phyloP scores from a whole-genome alignment of 108 stramenopile species.

The Stephanodiscus minutulus region DNA sequence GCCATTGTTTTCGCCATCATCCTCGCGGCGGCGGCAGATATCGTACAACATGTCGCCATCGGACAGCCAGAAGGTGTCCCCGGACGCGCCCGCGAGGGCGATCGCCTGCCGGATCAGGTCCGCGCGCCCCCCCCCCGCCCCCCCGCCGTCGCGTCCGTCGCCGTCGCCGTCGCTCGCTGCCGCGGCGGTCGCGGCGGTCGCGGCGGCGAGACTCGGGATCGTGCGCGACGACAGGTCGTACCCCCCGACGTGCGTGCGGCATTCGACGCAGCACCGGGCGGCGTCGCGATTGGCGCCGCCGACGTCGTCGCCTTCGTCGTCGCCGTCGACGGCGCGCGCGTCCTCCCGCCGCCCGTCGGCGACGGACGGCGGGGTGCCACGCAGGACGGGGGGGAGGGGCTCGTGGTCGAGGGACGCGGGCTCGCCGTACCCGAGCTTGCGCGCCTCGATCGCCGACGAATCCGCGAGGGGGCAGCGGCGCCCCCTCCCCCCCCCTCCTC shows the following conservation, averaged over 20 bases:
- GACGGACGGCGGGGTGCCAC: too few species aligned
- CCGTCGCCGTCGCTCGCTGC: conserved; percentile 1
- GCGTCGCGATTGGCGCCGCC: not conserved
- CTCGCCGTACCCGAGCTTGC: not conserved
- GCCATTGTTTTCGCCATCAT: not conserved
- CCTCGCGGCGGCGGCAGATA: not conserved
- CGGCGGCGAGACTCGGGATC: too few species aligned
- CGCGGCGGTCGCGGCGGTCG: too few species aligned
- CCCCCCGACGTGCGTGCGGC: not conserved
- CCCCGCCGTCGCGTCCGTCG: not conserved
- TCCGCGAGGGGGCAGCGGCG: conserved; percentile 33
- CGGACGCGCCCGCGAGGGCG: conserved; percentile 53
- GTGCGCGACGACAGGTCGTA: too few species aligned
- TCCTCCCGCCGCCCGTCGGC: too few species aligned
- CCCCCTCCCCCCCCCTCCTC: not conserved
- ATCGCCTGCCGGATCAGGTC: conserved; percentile 55
- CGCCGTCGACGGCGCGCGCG: not conserved
- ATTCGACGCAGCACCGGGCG: not conserved
- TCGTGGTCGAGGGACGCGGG: not conserved
- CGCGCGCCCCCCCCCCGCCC: conserved; percentile 13
- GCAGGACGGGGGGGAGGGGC: too few species aligned
- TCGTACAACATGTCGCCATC: not conserved
- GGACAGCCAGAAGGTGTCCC: conserved; percentile 81
- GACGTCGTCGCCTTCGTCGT: not conserved
- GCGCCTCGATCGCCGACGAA: not conserved